Evolutionary conservation across 768 basidiomycete species (phyloP).

Genomic region (Auriscalpium vulgare): DNA sequence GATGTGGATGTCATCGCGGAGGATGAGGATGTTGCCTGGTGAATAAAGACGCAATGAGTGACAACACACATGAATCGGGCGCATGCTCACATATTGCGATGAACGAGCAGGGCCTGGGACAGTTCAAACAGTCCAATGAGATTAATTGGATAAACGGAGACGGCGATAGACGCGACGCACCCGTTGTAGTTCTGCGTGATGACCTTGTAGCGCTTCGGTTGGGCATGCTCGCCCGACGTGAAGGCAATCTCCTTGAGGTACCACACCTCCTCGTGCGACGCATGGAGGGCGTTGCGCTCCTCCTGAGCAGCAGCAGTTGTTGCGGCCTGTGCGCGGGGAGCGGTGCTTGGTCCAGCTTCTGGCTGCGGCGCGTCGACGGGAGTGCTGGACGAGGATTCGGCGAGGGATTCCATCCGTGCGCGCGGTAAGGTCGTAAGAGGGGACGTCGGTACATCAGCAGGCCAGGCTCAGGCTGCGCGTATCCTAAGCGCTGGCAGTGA

Average conservation of each 20-base stretch:
- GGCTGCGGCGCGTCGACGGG: not conserved
- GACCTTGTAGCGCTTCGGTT: constrained; percentile 39
- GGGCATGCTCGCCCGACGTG: constrained; percentile 20
- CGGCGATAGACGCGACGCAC: constrained; percentile 31
- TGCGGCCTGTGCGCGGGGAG: not conserved
- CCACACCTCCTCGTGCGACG: constrained; percentile 53
- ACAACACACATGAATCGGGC: not conserved
- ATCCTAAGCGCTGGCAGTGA: too few species aligned
- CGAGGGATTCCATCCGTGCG: not conserved
- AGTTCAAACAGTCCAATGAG: not conserved
- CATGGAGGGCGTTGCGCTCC: not conserved
- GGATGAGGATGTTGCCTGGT: constrained; percentile 82
- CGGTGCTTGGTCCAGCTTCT: not conserved
- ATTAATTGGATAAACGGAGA: not conserved
- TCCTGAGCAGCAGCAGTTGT: not conserved
- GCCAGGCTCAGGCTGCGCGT: too few species aligned
- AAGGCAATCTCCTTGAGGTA: constrained; percentile 65
- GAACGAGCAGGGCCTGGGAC: constrained; percentile 77
- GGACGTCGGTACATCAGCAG: too few species aligned
- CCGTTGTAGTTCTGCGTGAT: constrained; percentile 83
- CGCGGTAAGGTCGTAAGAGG: too few species aligned
- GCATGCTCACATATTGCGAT: constrained; percentile 73
- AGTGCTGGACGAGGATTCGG: not conserved
- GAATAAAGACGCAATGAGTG: not conserved
- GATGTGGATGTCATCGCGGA: constrained; percentile 76